Conservation (phyloP, 177 flowering plant species). For the Vitis hybrid region DNA sequence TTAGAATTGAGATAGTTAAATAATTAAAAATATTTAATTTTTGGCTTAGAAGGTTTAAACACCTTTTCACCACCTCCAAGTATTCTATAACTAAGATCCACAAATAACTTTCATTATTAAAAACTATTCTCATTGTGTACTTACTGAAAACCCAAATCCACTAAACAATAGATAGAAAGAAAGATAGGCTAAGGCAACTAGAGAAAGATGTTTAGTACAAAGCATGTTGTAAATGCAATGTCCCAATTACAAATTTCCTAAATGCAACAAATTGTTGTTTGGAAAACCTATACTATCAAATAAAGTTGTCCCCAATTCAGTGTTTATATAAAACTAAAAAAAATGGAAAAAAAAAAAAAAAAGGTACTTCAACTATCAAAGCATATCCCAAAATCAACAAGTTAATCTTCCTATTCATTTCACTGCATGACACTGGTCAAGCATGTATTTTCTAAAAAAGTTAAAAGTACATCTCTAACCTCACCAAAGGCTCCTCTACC, state of each 20-base stretch:
- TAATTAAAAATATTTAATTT: no score
- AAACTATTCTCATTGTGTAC: neutral
- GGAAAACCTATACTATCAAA: no score
- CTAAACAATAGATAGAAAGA: neutral
- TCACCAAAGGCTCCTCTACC: conserved; percentile 83
- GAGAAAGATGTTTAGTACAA: neutral
- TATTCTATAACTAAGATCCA: no score
- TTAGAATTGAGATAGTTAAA: no score
- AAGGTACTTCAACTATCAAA: neutral
- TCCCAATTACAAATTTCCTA: neutral
- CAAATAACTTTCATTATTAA: no score
- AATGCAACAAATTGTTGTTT: no score
- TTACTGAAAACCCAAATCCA: neutral
- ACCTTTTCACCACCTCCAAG: no score
- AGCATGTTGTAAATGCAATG: neutral
- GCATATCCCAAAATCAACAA: neutral
- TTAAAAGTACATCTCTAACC: conserved; percentile 35
- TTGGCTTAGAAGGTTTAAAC: no score
- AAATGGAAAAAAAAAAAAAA: neutral
- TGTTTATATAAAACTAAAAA: no score
- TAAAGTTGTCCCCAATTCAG: no score
- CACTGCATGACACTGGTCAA: no score
- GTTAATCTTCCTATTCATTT: neutral
- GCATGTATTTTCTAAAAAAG: no score
- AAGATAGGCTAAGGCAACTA: neutral